Conservation (phyloP, 1,284 basidiomycete species). For the Inonotus hispidus region DNA sequence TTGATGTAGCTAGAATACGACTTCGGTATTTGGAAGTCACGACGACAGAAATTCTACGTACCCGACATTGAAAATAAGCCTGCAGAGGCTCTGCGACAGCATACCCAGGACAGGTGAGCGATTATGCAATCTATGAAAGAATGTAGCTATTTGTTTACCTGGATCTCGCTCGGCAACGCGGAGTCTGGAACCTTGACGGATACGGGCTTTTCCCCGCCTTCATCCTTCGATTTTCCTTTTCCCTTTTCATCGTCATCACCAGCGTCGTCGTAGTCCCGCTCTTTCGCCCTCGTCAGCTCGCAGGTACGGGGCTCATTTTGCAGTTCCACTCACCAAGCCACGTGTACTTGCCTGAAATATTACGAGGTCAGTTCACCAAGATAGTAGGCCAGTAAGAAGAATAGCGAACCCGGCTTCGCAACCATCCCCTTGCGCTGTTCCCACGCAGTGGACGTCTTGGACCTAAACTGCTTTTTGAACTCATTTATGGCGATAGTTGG, state of each 20-base stretch:
- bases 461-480: slow-evolving; percentile 60
- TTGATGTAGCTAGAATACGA: slow-evolving; percentile 41
- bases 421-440: slow-evolving; percentile 49
- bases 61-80: slow-evolving; percentile 52
- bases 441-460: slow-evolving; percentile 49
- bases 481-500: slow-evolving; percentile 36
- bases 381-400: neutral
- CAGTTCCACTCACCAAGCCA: slow-evolving; percentile 41
- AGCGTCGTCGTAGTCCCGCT: slow-evolving; percentile 46
- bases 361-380: neutral
- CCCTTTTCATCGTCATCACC: slow-evolving; percentile 31
- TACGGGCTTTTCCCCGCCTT: slow-evolving; percentile 33
- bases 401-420: slow-evolving; percentile 37
- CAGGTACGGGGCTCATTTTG: neutral
- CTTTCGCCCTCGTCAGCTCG: slow-evolving; percentile 27
- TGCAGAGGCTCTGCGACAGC: slow-evolving; percentile 39
- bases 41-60: slow-evolving; percentile 23
- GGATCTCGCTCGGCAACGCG: slow-evolving; percentile 40
- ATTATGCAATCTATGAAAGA: neutral
- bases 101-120: neutral
- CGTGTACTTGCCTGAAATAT: slow-evolving; percentile 47
- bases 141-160: slow-evolving; percentile 33
- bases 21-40: neutral
- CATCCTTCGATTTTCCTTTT: neutral
- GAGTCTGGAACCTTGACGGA: slow-evolving; percentile 40